Evolutionary conservation across 306 rosid genomes (phyloP), one percentile per base, ranked within the genome.

Genomic region (Castanopsis chinensis): DNA sequence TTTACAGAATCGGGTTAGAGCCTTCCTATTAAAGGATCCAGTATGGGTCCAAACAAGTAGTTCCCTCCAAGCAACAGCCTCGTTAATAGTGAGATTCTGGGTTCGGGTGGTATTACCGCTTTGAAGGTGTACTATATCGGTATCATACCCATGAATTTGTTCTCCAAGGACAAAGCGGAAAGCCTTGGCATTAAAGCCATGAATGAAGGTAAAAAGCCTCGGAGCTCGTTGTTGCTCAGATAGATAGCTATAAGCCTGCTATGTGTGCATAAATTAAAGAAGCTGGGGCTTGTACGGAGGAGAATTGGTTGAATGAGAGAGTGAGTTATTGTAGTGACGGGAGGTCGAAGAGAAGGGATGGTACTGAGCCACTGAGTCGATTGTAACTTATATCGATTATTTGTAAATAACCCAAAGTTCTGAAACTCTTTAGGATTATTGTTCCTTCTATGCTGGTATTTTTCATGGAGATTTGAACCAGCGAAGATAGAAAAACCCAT

Each of bases 51-150:
- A 8, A 81, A 58, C 73, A 92, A 79, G 90, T 89, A 92, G 45
- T 94, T 94, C 5, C 95, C 96, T 0, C 90, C 88, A 35, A 94
- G 61, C 25, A 94, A 33, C 1, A 94, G 91, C 83, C 98, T 91
- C 32, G 7, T 82, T 54, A 94, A 87, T 20, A 86, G 87, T 1
- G 90, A 85, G 5, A 84, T 69, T 21, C 95, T 95, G 1, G 69
- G 4, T 5, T 59, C 80, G 0, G 97, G 93, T n/a, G n/a, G n/a
- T n/a, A 76, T 30, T 14, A 75, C 94, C 19, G 83, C 82, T 64
- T 91, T 92, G 65, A 92, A 13, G 11, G 97, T 98, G 65, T 90
- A 92, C 77, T 78, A 87, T 18, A 61, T 79, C 55, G 99, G 99
- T 35, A 94, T 87, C 87, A 89, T 75, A 7, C 97, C 99, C 1